Base-by-base conservation (phyloP, 768 basidiomycete genomes). In the Pleurotus giganteus region DNA sequence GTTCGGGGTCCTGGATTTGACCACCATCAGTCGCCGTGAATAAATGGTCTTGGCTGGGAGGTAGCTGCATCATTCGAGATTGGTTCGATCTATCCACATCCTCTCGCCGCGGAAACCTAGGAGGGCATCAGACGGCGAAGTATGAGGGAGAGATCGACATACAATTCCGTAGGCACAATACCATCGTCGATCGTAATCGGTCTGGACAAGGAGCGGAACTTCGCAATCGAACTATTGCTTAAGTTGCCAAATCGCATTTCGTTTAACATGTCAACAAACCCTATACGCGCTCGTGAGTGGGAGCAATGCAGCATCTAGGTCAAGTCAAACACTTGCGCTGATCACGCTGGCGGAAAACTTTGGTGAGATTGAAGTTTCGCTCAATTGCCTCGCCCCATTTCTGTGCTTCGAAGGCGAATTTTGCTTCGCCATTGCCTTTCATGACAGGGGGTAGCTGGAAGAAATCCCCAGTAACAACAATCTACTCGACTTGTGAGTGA, bases 381-480 rank as follows among this genome's bases (percentile, higher is more conserved):
- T 86, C 74, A 60, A 99, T 82, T 2, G 86, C 74, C 59, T 86
- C 70, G 31, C 70, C 72, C 97, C 97, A 98, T 52, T 72, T 68
- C 15, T 80, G 71, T 0, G 94, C 94, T 64, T 99, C 94, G 64
- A 99, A 99, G 1, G 92, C 93, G 63, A 98, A 98, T 63, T 86
- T 92, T 39, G 90, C 82, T 50, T 70, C 59, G 0, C 66, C 66
- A n/a, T 65, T 64, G 23, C 79, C 76, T 66, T 86, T 94, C 5
- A 76, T 75, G 0, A 98, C 94, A 2, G 97, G 97, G 0, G 97
- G 97, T 4, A 99, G 81, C 67, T 99, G 96, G 74, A 98, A 98
- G 74, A 98, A 98, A 66, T 99, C 97, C 6, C 97, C 97, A 1
- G 94, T 96, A 21, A 98, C 86, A 57, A 98, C 78, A 36, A 98